A percentile compares a stretch with the other conserved stretches of the same genome.
Conservation (phyloP, 2,329 filamentous ascomycete species). For the Diplocarpon rosae region DNA sequence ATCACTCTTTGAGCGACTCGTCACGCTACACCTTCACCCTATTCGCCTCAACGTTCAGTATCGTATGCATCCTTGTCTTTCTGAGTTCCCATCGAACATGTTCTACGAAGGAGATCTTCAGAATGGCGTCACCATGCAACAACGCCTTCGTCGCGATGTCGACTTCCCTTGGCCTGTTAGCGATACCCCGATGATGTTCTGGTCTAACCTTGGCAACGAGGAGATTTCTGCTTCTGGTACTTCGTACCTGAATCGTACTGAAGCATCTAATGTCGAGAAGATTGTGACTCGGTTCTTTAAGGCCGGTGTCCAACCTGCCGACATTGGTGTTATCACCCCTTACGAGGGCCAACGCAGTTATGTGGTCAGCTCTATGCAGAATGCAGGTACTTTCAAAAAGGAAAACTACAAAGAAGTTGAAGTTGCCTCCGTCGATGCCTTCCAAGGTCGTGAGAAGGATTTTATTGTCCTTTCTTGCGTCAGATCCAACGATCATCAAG, state of each 20-base stretch:
- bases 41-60: conserved; percentile 96
- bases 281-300: conserved; percentile 98
- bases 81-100: conserved; percentile 98
- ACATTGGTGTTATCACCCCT: conserved; percentile 96
- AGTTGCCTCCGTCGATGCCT: conserved; percentile 95
- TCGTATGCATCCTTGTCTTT: conserved; percentile 96
- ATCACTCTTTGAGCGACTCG: conserved; percentile 93
- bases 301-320: conserved; percentile 83
- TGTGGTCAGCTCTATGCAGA: conserved; percentile 98
- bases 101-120: conserved; percentile 97
- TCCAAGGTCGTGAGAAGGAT: conserved; percentile 97
- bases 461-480: conserved; percentile 98
- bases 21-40: conserved; percentile 79
- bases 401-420: conserved; percentile 98
- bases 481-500: conserved; percentile 96
- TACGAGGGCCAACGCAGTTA: conserved; percentile 98
- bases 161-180: conserved; percentile 96
- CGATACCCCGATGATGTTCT: conserved; percentile 99
- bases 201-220: conserved; percentile 95
- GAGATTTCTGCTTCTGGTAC: conserved; percentile 97
- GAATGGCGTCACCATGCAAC: conserved; percentile 85
- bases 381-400: conserved; percentile 94
- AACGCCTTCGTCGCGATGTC: conserved; percentile 81
- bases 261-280: conserved; percentile 96
- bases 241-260: conserved; percentile 94